phyloP scores from a whole-genome alignment of 2,329 filamentous ascomycete species.

The Aspergillus oerlinghausenensis region DNA sequence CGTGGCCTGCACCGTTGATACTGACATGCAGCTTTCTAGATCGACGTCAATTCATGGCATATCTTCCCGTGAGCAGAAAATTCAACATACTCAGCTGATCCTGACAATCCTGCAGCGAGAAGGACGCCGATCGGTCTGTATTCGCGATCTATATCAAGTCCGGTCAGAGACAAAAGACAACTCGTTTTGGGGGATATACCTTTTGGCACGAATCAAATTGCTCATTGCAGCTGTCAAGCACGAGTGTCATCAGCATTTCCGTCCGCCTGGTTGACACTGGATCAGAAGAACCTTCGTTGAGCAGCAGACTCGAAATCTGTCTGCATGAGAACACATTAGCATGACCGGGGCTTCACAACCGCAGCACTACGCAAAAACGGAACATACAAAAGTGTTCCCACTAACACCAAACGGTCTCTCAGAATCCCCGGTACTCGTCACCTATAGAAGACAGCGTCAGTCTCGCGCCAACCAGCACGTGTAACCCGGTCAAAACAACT shows the following conservation, averaged over 20 bases:
- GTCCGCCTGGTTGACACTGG: background rate
- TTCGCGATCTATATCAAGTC: slow-evolving; percentile 11
- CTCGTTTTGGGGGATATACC: slow-evolving; percentile 1
- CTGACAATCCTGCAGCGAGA: slow-evolving; percentile 15
- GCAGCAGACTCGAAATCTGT: slow-evolving; percentile 15
- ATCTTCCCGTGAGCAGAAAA: background rate
- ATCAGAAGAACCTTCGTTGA: slow-evolving; percentile 15
- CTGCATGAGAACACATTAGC: slow-evolving; percentile 3
- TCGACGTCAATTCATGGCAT: background rate
- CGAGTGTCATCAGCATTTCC: background rate
- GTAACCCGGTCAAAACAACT: background rate
- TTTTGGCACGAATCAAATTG: slow-evolving; percentile 20
- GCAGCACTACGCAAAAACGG: background rate
- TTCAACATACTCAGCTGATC: slow-evolving; percentile 10
- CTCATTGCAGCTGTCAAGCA: slow-evolving; percentile 14
- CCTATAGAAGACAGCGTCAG: slow-evolving; percentile 4
- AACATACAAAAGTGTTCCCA: slow-evolving; percentile 21
- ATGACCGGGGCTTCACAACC: background rate
- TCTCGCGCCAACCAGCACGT: background rate
- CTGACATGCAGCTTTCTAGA: background rate
- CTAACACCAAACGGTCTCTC: slow-evolving; percentile 19
- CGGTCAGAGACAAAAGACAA: background rate
- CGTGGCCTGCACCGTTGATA: background rate
- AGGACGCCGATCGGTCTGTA: slow-evolving; percentile 5
- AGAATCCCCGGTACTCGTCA: slow-evolving; percentile 15